Base-by-base conservation (phyloP, 257 asterid species). In the Euphrasia confusa region DNA sequence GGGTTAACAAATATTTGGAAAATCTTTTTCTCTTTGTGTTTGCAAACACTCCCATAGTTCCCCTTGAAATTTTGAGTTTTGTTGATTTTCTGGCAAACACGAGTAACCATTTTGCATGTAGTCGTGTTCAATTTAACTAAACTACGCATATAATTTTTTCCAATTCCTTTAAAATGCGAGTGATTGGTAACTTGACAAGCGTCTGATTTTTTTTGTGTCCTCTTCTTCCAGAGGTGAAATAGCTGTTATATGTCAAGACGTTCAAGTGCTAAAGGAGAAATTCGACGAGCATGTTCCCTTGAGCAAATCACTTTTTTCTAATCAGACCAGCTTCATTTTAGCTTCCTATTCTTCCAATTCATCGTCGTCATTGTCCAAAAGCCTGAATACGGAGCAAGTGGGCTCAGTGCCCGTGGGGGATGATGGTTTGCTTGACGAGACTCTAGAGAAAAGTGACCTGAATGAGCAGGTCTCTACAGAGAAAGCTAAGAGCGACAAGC, bases 231-330 rank as follows among this genome's bases (percentile, higher is more conserved):
- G 95, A 64, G 97, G 97, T 48, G 97, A 87, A 71, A 74, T 84
- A 44, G 85, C 81, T 54, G 90, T 84, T 21, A 81, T 87, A 74
- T 83, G 90, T 59, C 75, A 80, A 48, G 95, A 87, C 71, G 88
- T 84, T 72, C 87, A 70, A 73, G 60, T 75, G 68, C 72, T 84
- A 15, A 84, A 87, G 64, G 81, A 78, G 75, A 83, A 72, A 70
- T 78, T 83, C 52, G 90, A 90, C 52, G 83, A 77, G 17, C 69
- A 57, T 5, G 78, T 83, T 72, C 86, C 90, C 0, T 77, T 90
- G 1, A 72, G 84, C 77, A 71, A 84, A 69, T 87, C 86, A 30
- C 64, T 80, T 14, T 74, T 71, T 47, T 80, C 84, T 32, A 76
- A 71, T 75, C 88, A 78, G 65, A 83, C 89, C 47, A 77, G 86